phyloP scores from a whole-genome alignment of 345 rosid species.

The Eucalyptus grandis region DNA sequence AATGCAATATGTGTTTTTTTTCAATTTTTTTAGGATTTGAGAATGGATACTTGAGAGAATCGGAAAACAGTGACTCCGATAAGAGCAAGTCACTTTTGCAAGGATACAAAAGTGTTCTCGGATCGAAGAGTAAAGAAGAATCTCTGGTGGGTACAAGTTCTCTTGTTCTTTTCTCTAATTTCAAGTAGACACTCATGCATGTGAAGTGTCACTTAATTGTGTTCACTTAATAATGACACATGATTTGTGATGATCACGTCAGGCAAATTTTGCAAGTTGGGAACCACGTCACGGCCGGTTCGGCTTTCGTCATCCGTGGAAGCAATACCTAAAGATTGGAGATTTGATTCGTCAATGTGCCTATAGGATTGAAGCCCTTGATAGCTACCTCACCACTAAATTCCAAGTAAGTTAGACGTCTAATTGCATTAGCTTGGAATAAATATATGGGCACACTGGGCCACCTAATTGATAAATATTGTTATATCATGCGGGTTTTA shows the following conservation, averaged over 20 bases:
- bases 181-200: background rate
- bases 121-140: constrained; percentile 52
- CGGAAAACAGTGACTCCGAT: constrained; percentile 2
- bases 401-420: constrained; percentile 10
- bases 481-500: background rate
- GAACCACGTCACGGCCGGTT: constrained; percentile 76
- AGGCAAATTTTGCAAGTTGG: constrained; percentile 86
- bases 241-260: background rate
- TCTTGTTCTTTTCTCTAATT: background rate
- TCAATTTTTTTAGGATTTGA: constrained; percentile 27
- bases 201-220: background rate
- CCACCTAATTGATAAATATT: background rate
- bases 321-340: constrained; percentile 45
- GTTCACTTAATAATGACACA: background rate
- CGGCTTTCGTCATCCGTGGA: constrained; percentile 73
- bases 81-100: constrained; percentile 9
- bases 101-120: constrained; percentile 47
- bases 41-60: constrained; percentile 23
- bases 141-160: constrained; percentile 40
- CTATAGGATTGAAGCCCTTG: constrained; percentile 44
- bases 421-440: background rate
- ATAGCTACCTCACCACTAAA: constrained; percentile 30
- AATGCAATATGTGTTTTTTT: background rate
- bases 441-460: background rate
- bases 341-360: constrained; percentile 45